phyloP scores from a whole-genome alignment of 75 land plant species.

The Cupressus sempervirens region DNA sequence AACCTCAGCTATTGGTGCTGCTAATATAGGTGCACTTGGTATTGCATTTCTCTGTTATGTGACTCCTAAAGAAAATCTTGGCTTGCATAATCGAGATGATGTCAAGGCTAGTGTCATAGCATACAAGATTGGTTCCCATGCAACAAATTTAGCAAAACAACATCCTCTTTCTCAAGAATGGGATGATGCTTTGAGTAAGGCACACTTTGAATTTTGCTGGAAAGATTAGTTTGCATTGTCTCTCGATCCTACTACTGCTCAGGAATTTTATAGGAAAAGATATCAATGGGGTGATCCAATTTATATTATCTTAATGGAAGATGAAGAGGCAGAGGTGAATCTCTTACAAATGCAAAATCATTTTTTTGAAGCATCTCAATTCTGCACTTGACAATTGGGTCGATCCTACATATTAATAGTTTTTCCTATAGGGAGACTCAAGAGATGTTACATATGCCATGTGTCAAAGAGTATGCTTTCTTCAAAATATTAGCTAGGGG shows the following conservation, averaged over 20 bases:
- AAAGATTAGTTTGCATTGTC: slow-evolving; percentile 96
- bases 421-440: too few relatives aligned
- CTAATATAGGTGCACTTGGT: slow-evolving; percentile 96
- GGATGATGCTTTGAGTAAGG: slow-evolving; percentile 99
- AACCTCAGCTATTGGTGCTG: slow-evolving; percentile 98
- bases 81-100: slow-evolving; percentile 93
- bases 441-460: too few relatives aligned
- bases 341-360: too few relatives aligned
- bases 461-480: too few relatives aligned
- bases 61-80: slow-evolving; percentile 96
- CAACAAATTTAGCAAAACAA: slow-evolving; percentile 88
- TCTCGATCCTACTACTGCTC: slow-evolving; percentile 90
- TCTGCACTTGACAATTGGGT: too few relatives aligned
- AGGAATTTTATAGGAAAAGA: slow-evolving; percentile 88
- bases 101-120: slow-evolving; percentile 98
- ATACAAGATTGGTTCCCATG: slow-evolving; percentile 98
- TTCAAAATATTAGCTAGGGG: too few relatives aligned
- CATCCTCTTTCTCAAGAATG: slow-evolving; percentile 94
- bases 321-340: too few relatives aligned
- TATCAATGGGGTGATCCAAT: too few relatives aligned
- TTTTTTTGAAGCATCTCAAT: too few relatives aligned
- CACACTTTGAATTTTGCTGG: slow-evolving; percentile 97
- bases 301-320: too few relatives aligned
- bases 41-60: slow-evolving; percentile 99
- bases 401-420: too few relatives aligned